These are phyloP conservation scores for Juglanconis sp. DNA, from an alignment of 2,329 filamentous ascomycete genomes.

Conservation along the genomic window DNA sequence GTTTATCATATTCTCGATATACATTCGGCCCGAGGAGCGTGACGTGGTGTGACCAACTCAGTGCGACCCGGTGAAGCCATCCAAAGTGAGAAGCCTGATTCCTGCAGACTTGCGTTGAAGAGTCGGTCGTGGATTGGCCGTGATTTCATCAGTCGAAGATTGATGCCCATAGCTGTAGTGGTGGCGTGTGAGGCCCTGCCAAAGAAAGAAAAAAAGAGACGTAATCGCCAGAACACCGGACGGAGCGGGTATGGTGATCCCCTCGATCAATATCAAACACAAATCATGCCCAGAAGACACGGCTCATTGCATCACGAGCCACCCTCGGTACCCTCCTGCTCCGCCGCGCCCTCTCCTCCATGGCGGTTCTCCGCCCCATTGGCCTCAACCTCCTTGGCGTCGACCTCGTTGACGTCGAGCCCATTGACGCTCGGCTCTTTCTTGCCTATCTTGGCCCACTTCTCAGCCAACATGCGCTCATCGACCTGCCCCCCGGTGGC, in stretches of 20 bases:
- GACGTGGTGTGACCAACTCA: too few species aligned
- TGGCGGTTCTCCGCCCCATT: not conserved
- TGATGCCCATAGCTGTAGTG: not conserved
- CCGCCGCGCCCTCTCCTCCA: not conserved
- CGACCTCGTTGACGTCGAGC: too few species aligned
- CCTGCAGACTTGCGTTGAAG: too few species aligned
- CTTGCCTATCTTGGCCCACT: slow-evolving; percentile 10
- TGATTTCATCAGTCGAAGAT: too few species aligned
- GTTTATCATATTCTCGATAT: too few species aligned
- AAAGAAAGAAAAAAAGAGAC: too few species aligned
- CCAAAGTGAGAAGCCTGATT: too few species aligned
- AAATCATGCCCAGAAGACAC: not conserved
- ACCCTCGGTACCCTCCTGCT: not conserved
- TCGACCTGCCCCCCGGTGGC: slow-evolving; percentile 23
- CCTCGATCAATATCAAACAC: not conserved
- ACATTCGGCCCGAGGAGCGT: too few species aligned
- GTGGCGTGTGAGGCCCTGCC: not conserved
- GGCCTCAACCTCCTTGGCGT: not conserved
- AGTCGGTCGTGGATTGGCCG: too few species aligned
- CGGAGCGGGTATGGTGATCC: not conserved
- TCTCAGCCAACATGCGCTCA: slow-evolving; percentile 6
- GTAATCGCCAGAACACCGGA: not conserved
- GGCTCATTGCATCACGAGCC: not conserved
- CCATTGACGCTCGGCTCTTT: not conserved
- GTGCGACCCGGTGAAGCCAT: too few species aligned